phyloP scores from a whole-genome alignment of 352 stramenopile species.

The Phytophthora sp. region DNA sequence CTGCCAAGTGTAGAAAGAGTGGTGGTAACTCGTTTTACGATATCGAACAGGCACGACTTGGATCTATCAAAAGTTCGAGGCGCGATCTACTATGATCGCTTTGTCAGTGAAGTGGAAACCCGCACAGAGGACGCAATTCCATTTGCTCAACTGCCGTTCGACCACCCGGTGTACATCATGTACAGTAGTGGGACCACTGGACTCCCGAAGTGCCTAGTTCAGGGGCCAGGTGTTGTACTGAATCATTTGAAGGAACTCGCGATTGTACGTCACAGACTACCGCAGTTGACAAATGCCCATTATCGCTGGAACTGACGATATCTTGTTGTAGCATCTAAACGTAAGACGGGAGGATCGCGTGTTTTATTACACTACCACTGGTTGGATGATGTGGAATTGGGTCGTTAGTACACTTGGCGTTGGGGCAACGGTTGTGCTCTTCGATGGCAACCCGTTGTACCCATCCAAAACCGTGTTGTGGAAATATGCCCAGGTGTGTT shows the following conservation, averaged over 20 bases:
- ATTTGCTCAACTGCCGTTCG: slow-evolving; percentile 81
- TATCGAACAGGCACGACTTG: slow-evolving; percentile 55
- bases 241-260: slow-evolving; percentile 87
- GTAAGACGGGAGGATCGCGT: slow-evolving; percentile 66
- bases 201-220: slow-evolving; percentile 88
- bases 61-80: slow-evolving; percentile 62
- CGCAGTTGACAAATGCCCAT: neutral
- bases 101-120: slow-evolving; percentile 45
- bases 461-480: slow-evolving; percentile 57
- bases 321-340: slow-evolving; percentile 61
- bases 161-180: slow-evolving; percentile 90
- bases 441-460: slow-evolving; percentile 80
- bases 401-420: slow-evolving; percentile 72
- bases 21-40: slow-evolving; percentile 70
- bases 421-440: slow-evolving; percentile 78
- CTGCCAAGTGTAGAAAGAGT: slow-evolving; percentile 72
- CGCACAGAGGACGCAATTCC: slow-evolving; percentile 40
- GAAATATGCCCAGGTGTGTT: slow-evolving; percentile 57
- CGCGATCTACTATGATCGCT: slow-evolving; percentile 63
- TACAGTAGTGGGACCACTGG: slow-evolving; percentile 89
- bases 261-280: slow-evolving; percentile 48
- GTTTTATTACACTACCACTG: slow-evolving; percentile 86
- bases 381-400: slow-evolving; percentile 93
- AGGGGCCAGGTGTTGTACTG: slow-evolving; percentile 74
- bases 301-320: neutral